Percentiles rank a stretch among this genome's conserved stretches.
Conservation (phyloP, 148 eudicot genomes). For the Selenicereus undatus region DNA sequence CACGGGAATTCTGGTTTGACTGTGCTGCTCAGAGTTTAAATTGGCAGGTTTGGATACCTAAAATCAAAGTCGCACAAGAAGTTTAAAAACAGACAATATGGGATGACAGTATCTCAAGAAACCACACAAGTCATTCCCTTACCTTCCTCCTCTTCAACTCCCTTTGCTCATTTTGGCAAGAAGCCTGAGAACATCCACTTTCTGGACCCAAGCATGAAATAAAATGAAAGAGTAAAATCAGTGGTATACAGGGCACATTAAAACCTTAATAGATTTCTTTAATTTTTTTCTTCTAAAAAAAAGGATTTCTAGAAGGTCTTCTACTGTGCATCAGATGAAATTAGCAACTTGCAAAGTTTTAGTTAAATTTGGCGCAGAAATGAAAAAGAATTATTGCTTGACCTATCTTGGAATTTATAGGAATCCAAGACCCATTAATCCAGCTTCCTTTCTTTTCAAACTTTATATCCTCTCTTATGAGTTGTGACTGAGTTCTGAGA, state of each 20-base stretch:
- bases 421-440: neutral
- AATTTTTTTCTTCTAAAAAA: neutral
- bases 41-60: constrained; percentile 39
- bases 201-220: constrained; percentile 25
- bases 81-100: constrained; percentile 12
- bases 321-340: neutral
- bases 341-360: neutral
- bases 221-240: neutral
- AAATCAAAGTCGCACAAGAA: constrained; percentile 9
- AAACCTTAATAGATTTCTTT: neutral
- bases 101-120: constrained; percentile 12
- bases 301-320: neutral
- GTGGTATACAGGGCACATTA: neutral
- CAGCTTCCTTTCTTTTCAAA: neutral
- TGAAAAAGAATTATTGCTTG: neutral
- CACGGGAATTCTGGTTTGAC: constrained; percentile 30
- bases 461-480: neutral
- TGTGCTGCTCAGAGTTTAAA: constrained; percentile 27
- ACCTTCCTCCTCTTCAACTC: constrained; percentile 64
- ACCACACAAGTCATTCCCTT: constrained; percentile 2
- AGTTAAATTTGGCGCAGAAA: neutral
- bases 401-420: neutral
- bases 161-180: constrained; percentile 42
- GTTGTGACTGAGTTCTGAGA: neutral
- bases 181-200: constrained; percentile 31